These are phyloP conservation scores for Fusarium chlamydosporum DNA, from an alignment of 2,329 filamentous ascomycete genomes.

Conservation along the genomic window DNA sequence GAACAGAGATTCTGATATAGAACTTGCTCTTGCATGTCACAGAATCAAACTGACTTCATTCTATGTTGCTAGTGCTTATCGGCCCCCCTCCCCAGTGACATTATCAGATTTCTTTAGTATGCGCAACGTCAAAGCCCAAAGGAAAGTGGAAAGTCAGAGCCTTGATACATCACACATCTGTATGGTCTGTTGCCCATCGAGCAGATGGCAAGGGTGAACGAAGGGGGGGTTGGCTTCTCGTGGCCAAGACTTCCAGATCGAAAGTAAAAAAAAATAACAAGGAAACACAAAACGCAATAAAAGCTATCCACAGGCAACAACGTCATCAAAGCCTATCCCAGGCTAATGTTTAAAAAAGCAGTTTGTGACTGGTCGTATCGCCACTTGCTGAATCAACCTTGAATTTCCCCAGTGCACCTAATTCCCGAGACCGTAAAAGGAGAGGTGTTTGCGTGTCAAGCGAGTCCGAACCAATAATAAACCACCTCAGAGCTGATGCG, in stretches of 20 bases:
- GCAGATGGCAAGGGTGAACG: constrained; percentile 42
- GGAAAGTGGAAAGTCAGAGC: constrained; percentile 33
- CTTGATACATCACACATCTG: constrained; percentile 43
- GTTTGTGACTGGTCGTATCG: constrained; percentile 53
- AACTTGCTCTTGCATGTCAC: constrained; percentile 15
- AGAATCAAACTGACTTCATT: constrained; percentile 42
- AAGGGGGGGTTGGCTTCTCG: constrained; percentile 42
- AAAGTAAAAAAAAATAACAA: constrained; percentile 34
- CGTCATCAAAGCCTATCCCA: constrained; percentile 49
- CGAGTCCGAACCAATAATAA: constrained; percentile 49
- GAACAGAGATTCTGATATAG: not conserved
- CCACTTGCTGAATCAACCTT: constrained; percentile 53
- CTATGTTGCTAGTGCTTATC: constrained; percentile 34
- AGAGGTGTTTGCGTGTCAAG: constrained; percentile 45
- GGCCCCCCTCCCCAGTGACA: constrained; percentile 17
- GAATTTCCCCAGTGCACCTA: constrained; percentile 51
- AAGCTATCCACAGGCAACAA: constrained; percentile 52
- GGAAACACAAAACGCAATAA: constrained; percentile 36
- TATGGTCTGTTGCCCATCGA: constrained; percentile 45
- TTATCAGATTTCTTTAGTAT: constrained; percentile 31
- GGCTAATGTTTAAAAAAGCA: constrained; percentile 49
- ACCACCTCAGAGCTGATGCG: constrained; percentile 44
- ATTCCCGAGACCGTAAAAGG: constrained; percentile 46
- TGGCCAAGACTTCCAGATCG: constrained; percentile 46
- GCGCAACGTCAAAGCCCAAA: constrained; percentile 32